Percentiles rank a stretch among this genome's conserved stretches.
phyloP scores from a whole-genome alignment of 108 stramenopile genomes.

The Parmales sp. region DNA sequence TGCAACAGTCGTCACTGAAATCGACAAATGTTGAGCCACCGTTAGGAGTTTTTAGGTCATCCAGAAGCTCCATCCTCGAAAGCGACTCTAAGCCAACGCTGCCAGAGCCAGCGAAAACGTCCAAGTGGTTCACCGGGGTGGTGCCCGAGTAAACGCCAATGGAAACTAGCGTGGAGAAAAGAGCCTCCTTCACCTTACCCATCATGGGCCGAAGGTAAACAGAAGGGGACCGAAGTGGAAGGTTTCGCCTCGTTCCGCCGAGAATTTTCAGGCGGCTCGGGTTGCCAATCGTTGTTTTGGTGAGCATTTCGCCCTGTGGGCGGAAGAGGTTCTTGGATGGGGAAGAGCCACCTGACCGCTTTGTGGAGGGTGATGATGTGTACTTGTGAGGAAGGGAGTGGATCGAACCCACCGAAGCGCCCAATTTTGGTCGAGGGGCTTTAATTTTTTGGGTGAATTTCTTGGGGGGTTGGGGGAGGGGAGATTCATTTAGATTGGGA shows the following conservation, averaged over 20 bases:
- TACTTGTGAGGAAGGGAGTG: too few species aligned
- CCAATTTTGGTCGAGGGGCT: too few species aligned
- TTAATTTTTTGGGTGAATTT: too few species aligned
- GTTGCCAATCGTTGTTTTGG: conserved; percentile 54
- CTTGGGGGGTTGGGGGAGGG: too few species aligned
- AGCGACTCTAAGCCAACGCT: conserved; percentile 84
- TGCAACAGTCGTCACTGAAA: conserved; percentile 58
- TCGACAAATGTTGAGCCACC: conserved; percentile 67
- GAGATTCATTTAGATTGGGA: too few species aligned
- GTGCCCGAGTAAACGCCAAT: conserved; percentile 64
- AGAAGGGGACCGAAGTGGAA: conserved; percentile 68
- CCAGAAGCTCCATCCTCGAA: conserved; percentile 64
- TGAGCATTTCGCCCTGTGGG: conserved; percentile 63
- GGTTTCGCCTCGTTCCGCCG: conserved; percentile 62
- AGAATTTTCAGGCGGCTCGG: conserved; percentile 64
- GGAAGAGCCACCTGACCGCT: too few species aligned
- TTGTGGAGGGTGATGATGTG: too few species aligned
- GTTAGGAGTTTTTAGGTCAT: conserved; percentile 24
- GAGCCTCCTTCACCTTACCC: conserved; percentile 91
- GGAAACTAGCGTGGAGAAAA: conserved; percentile 72
- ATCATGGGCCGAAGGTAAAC: conserved; percentile 97
- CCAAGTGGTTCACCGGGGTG: conserved; percentile 53
- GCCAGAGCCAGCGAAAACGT: conserved; percentile 85
- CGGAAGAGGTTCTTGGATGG: conserved; percentile 43
- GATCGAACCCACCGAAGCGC: too few species aligned